Evolutionary conservation across 192 early-diverging fungal genomes (phyloP).

Genomic region (Linnemannia hyalina): DNA sequence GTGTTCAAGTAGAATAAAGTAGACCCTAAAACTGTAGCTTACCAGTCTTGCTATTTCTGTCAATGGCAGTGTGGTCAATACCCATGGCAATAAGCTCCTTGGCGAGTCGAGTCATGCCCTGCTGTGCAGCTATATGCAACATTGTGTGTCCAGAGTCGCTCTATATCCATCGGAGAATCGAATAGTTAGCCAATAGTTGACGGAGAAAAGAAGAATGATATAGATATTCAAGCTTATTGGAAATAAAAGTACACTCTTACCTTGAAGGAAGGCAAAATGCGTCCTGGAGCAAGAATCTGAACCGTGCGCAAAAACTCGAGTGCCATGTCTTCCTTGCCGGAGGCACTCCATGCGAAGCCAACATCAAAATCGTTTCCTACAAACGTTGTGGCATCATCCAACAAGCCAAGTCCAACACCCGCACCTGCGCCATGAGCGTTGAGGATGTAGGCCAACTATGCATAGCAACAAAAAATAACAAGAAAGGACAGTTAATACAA

Average conservation of each 20-base stretch:
- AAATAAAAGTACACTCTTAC: slow-evolving; percentile 1
- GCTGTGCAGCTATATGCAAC: slow-evolving; percentile 36
- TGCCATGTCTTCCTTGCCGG: slow-evolving; percentile 39
- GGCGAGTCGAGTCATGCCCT: slow-evolving; percentile 30
- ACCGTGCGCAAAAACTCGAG: slow-evolving; percentile 46
- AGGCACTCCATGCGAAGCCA: slow-evolving; percentile 18
- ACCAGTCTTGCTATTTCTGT: slow-evolving; percentile 57
- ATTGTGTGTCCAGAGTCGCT: slow-evolving; percentile 46
- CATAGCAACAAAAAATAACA: not conserved
- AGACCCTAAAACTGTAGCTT: not conserved
- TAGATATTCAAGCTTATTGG: too few relatives aligned
- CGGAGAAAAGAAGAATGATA: not conserved
- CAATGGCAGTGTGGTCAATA: slow-evolving; percentile 50
- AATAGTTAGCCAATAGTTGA: not conserved
- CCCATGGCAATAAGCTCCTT: slow-evolving; percentile 43
- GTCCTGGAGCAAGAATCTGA: slow-evolving; percentile 41
- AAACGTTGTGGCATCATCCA: slow-evolving; percentile 40
- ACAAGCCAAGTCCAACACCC: slow-evolving; percentile 22
- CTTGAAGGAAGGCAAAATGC: slow-evolving; percentile 41
- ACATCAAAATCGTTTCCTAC: slow-evolving; percentile 41
- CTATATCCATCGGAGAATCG: not conserved
- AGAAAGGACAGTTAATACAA: not conserved
- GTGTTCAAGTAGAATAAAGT: not conserved
- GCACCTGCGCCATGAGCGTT: slow-evolving; percentile 22
- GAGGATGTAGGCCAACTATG: slow-evolving; percentile 41